Conservation (phyloP, 768 basidiomycete species). For the Mycena venus region DNA sequence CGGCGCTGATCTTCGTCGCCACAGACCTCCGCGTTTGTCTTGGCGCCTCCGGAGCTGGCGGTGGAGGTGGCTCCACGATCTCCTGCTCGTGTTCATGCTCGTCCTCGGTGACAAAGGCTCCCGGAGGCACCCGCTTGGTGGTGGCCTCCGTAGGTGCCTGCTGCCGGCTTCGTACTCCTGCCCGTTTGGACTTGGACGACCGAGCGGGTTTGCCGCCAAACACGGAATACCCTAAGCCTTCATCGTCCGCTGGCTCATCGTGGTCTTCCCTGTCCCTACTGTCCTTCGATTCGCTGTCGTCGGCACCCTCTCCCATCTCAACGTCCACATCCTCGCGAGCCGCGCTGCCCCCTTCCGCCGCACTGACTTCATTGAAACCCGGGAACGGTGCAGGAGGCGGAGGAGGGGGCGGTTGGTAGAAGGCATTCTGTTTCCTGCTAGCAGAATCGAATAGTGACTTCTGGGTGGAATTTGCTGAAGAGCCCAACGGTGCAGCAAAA, state of each 20-base stretch:
- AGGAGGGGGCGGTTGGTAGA: slow-evolving; percentile 67
- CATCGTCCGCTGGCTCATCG: slow-evolving; percentile 35
- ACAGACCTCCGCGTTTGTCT: slow-evolving; percentile 24
- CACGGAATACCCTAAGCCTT: slow-evolving; percentile 41
- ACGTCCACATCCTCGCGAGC: slow-evolving; percentile 27
- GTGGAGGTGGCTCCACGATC: slow-evolving; percentile 27
- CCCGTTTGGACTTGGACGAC: slow-evolving; percentile 11
- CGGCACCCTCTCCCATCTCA: slow-evolving; percentile 35
- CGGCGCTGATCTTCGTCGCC: slow-evolving; percentile 10
- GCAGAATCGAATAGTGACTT: slow-evolving; percentile 52
- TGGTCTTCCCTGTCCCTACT: slow-evolving; percentile 29
- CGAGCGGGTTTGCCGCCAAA: slow-evolving; percentile 41
- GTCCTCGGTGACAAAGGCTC: slow-evolving; percentile 60
- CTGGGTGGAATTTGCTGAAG: not conserved
- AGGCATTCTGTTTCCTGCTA: slow-evolving; percentile 71
- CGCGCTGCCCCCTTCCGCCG: slow-evolving; percentile 3
- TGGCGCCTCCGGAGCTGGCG: slow-evolving; percentile 12
- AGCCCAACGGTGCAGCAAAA: slow-evolving; percentile 52
- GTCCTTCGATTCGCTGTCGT: slow-evolving; percentile 24
- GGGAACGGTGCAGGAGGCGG: slow-evolving; percentile 44
- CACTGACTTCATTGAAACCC: slow-evolving; percentile 12
- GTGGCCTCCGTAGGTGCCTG: slow-evolving; percentile 24
- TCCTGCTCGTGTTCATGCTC: slow-evolving; percentile 45
- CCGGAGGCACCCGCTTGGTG: slow-evolving; percentile 57
- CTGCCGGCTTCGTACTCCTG: not conserved